Evolutionary conservation across 2,329 filamentous ascomycete genomes (phyloP), one percentile per base, ranked within the genome.

Genomic region (Aspergillus cejpii): DNA sequence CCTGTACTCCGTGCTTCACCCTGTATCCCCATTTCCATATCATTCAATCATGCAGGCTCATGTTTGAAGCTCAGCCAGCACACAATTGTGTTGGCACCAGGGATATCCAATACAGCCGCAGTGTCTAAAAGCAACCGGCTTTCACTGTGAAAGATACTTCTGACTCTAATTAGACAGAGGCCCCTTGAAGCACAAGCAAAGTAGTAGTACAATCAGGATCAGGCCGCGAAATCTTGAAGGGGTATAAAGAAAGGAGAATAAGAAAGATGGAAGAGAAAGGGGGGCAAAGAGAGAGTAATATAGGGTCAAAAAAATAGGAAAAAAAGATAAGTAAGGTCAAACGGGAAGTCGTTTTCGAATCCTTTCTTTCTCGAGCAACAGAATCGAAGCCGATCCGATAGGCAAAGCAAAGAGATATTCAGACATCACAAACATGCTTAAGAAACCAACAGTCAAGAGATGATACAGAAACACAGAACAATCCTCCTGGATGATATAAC

Each of bases 151-250:
- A 34, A 34, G 17, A 11, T 20, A 34, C 17, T 19, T 34, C 31
- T 19, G 31, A 34, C 31, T 11, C 17, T 19, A 17, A 34, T 34
- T 8, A 34, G 31, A 11, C 31, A 34, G 31, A 34, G 15, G 15
- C 31, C 17, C 31, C 14, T 19, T 40, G 31, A 50, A 49, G 43
- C 33, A 41, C 37, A 43, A 46, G 15, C 21, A 41, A 37, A 29
- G 40, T 55, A 57, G 46, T 55, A 45, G 46, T 55, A 57, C 54
- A 57, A 24, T 48, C 45, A 48, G 41, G 41, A 36, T 39, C 36
- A 46, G 15, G 29, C 6, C 31, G 41, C 14, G 17, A 23, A 24
- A 38, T 31, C 42, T 20, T 21, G 41, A 54, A 42, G 49, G 53
- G 51, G 51, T 52, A 56, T 54, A 55, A 51, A 55, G 48, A 41